Conservation (phyloP, 768 basidiomycete species). For the Russula abietina region DNA sequence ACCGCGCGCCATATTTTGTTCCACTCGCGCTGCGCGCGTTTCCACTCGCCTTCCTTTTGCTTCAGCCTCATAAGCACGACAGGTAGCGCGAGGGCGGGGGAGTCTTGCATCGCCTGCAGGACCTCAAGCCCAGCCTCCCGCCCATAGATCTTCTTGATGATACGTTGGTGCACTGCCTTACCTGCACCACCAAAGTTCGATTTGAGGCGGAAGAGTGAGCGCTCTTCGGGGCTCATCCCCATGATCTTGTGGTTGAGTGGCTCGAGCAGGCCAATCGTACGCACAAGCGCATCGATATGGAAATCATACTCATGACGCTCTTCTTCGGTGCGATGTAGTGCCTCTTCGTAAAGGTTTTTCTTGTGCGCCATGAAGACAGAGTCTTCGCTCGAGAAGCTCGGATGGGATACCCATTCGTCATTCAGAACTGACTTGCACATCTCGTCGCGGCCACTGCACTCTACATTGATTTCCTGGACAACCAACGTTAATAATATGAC, state of each 20-base stretch:
- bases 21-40: slow-evolving; percentile 94
- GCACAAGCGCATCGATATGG: slow-evolving; percentile 90
- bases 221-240: slow-evolving; percentile 72
- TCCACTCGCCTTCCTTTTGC: slow-evolving; percentile 98
- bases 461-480: slow-evolving; percentile 71
- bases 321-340: slow-evolving; percentile 92
- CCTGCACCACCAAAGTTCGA: slow-evolving; percentile 77
- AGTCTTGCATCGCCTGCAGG: slow-evolving; percentile 85
- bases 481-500: background rate
- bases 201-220: slow-evolving; percentile 76
- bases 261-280: slow-evolving; percentile 87
- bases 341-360: slow-evolving; percentile 96
- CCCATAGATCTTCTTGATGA: slow-evolving; percentile 97
- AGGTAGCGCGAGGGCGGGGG: slow-evolving; percentile 81
- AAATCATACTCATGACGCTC: slow-evolving; percentile 99
- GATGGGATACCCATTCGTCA: slow-evolving; percentile 98
- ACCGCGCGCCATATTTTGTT: slow-evolving; percentile 98
- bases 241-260: slow-evolving; percentile 85
- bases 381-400: slow-evolving; percentile 92
- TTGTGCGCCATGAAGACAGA: slow-evolving; percentile 84
- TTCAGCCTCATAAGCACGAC: slow-evolving; percentile 85
- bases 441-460: slow-evolving; percentile 92
- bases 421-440: slow-evolving; percentile 96
- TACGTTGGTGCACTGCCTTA: slow-evolving; percentile 86
- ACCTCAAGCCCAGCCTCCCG: slow-evolving; percentile 78